Conservation (phyloP, 1,139 yeast genomes). For the Suhomyces chickasaworum region DNA sequence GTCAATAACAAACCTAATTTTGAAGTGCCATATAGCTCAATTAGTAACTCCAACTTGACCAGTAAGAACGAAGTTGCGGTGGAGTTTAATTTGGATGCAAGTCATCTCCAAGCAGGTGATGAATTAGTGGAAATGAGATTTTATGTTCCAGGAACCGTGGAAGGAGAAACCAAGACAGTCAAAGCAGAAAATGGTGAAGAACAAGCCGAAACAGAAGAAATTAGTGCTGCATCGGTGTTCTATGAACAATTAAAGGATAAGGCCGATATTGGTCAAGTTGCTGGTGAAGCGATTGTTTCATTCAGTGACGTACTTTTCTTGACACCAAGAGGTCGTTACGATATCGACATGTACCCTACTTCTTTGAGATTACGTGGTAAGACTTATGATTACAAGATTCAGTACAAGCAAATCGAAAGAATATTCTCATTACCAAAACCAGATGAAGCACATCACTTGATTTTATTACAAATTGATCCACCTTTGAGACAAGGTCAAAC, state of each 20-base stretch:
- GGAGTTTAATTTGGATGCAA: conserved; percentile 70
- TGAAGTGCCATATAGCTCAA: conserved; percentile 81
- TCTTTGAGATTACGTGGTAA: conserved; percentile 94
- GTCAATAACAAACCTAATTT: conserved; percentile 88
- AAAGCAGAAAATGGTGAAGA: conserved; percentile 39
- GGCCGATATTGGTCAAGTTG: conserved; percentile 95
- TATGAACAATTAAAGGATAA: conserved; percentile 89
- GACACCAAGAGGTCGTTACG: conserved; percentile 98
- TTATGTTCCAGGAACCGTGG: conserved; percentile 82
- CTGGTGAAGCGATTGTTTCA: conserved; percentile 96
- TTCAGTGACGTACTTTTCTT: conserved; percentile 89
- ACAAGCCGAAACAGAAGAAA: conserved; percentile 48
- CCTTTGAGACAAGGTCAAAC: conserved; percentile 93
- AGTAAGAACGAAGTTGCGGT: conserved; percentile 93
- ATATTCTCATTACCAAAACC: conserved; percentile 91
- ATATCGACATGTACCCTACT: conserved; percentile 87
- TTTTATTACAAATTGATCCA: conserved; percentile 91
- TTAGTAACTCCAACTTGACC: conserved; percentile 86
- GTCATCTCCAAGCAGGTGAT: conserved; percentile 78
- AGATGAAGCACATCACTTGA: conserved; percentile 86
- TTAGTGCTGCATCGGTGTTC: conserved; percentile 79
- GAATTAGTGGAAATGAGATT: conserved; percentile 93
- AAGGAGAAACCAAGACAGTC: conserved; percentile 41
- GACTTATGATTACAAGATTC: conserved; percentile 95
- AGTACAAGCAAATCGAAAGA: conserved; percentile 86